Evolutionary conservation across 257 asterid genomes (phyloP), one percentile per base, ranked within the genome.

Genomic region (Penstemon eatonii): DNA sequence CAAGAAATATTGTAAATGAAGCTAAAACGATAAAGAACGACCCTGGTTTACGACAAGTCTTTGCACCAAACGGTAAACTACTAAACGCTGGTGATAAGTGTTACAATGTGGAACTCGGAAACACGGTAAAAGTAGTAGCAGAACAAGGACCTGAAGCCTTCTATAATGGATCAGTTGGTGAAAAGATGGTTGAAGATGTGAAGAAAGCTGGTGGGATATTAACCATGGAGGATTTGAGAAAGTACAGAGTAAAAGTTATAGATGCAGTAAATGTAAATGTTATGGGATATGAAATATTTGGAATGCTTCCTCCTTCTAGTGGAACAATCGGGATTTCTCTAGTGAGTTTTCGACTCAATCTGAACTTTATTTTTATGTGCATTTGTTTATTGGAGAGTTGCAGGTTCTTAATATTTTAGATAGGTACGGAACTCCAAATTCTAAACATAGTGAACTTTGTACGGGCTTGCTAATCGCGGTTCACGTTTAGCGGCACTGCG

Each of bases 291-390:
- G 73, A 82, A 42, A 88, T 93, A 65, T 66, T 90, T 11, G 97
- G 97, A 38, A 90, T 90, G 98, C 96, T 96, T 18, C 97, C 96
- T 42, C 97, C 99, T 7, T 90, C 97, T 6, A 85, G 92, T 73
- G 99, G 99, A 72, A 85, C 93, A 0, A 72, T 90, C 1, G 99
- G 95, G 12, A 76, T 93, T 56, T 79, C 99, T 67, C 79, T 93
- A 90, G 99, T 90, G 69, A 10, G 87, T 33, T 40, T 41, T 2
- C 2, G 33, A 25, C 33, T 25, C 33, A 25, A 25, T 25, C 33
- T 25, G 33, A 25, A 25, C 2, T 25, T 25, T 25, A 25, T 25
- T 25, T 25, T 25, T 25, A 25, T 25, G 33, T 25, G 33, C 33
- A 25, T 25, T 64, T 43, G 41, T 49, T 41, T 49, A n/a, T 37